These are phyloP conservation scores for Termitomyces sp. DNA, from an alignment of 768 basidiomycete genomes.

Conservation along the genomic window DNA sequence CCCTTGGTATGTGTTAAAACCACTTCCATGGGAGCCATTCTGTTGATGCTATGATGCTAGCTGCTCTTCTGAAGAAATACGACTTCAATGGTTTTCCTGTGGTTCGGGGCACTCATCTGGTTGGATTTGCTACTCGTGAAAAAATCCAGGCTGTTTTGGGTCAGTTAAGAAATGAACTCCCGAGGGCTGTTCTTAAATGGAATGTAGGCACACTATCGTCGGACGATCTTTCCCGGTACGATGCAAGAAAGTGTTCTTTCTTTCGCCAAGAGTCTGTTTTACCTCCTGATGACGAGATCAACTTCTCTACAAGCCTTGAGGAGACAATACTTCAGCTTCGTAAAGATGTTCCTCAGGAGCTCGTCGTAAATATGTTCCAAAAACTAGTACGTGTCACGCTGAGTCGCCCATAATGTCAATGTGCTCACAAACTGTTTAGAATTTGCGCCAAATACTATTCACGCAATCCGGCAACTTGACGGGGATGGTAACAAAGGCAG, in stretches of 20 bases:
- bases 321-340: conserved; percentile 56
- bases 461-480: conserved; percentile 51
- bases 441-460: conserved; percentile 63
- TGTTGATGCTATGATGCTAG: conserved; percentile 18
- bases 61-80: conserved; percentile 33
- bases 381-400: conserved; percentile 45
- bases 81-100: conserved; percentile 65
- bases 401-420: background rate
- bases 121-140: conserved; percentile 60
- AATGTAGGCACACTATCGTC: conserved; percentile 22
- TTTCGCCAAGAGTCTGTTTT: conserved; percentile 23
- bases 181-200: background rate
- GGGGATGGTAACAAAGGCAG: conserved; percentile 66
- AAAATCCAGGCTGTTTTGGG: conserved; percentile 36
- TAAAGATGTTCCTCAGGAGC: conserved; percentile 64
- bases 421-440: conserved; percentile 33
- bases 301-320: conserved; percentile 35
- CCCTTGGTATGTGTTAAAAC: conserved; percentile 32
- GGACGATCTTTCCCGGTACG: conserved; percentile 22
- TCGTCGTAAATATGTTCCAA: conserved; percentile 72
- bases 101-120: conserved; percentile 39
- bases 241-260: conserved; percentile 36
- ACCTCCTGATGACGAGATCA: conserved; percentile 23
- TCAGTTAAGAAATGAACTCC: conserved; percentile 14
- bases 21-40: background rate